Conservation (phyloP, 2,329 filamentous ascomycete species). For the Hymenoscyphus fructigenus region DNA sequence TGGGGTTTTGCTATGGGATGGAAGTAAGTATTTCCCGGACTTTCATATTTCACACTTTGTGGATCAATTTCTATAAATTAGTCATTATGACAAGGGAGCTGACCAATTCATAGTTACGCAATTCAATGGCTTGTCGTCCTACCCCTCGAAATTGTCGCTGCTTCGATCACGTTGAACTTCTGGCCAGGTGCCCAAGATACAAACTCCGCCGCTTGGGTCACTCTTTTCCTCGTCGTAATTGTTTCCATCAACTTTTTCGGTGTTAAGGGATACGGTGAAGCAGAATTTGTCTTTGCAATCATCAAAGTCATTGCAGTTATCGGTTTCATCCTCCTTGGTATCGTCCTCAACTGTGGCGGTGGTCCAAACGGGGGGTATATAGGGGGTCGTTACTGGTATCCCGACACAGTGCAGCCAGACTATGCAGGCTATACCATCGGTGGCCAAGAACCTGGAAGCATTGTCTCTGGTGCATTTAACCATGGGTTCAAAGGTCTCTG, state of each 20-base stretch:
- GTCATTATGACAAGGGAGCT: background rate
- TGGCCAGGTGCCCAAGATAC: slow-evolving; percentile 57
- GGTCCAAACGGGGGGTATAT: slow-evolving; percentile 56
- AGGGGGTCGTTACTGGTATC: slow-evolving; percentile 60
- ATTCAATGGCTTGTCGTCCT: slow-evolving; percentile 82
- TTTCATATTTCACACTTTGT: background rate
- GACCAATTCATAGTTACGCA: slow-evolving; percentile 49
- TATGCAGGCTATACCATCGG: slow-evolving; percentile 44
- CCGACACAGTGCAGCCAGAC: slow-evolving; percentile 40
- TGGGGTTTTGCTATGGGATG: slow-evolving; percentile 96
- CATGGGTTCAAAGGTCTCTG: slow-evolving; percentile 52
- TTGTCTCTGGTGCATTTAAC: slow-evolving; percentile 40
- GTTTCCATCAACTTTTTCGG: slow-evolving; percentile 83
- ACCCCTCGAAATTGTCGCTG: slow-evolving; percentile 82
- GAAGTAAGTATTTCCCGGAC: slow-evolving; percentile 59
- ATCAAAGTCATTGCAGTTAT: slow-evolving; percentile 71
- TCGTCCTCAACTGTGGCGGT: slow-evolving; percentile 58
- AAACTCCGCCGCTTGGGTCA: slow-evolving; percentile 67
- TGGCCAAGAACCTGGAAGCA: slow-evolving; percentile 17
- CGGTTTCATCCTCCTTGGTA: slow-evolving; percentile 65
- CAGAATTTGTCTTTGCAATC: slow-evolving; percentile 82
- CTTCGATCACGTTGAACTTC: slow-evolving; percentile 77
- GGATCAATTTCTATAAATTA: background rate
- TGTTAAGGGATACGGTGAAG: slow-evolving; percentile 84
- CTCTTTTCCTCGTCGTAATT: slow-evolving; percentile 75